Base-by-base conservation (phyloP, 176 grass and related monocot species). In the Elaeis guineensis region DNA sequence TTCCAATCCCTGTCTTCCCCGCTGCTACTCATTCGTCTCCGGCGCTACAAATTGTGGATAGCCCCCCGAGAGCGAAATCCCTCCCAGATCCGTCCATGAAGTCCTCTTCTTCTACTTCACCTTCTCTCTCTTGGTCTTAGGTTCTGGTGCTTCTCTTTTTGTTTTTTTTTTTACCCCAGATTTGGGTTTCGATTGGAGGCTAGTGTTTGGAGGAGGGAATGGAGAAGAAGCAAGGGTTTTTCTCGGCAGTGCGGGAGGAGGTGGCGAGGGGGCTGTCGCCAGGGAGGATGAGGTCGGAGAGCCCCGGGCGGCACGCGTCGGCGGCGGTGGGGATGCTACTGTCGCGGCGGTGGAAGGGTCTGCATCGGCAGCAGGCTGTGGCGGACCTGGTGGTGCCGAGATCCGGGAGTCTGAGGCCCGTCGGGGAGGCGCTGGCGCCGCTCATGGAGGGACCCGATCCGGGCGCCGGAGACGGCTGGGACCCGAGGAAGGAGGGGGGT, bases 191-290 rank as follows among this genome's bases (percentile, higher is more conserved):
- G 21, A 59, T 59, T 26, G 57, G 57, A 0, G 9, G 57, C 22
- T 35, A 3, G 58, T 25, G 58, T 61, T 61, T 57, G 14, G 52
- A 23, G 4, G 52, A 35, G 52, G 19, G 50, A 17, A 68, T 68
- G 65, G 65, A 68, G 25, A 68, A 39, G 65, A 68, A 68, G 65
- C 65, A 68, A 7, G 65, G 65, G 25, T 56, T 68, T 29, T 56
- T 68, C 25, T 68, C 65, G 52, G 65, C 65, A 17, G 51, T 68
- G 26, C 25, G 52, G 19, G 65, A 39, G 65, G 65, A 68, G 25
- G 53, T 68, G 52, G 28, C 14, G 8, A 52, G 65, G n/a, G 65
- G 65, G 65, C 28, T 68, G 52, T 68, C 65, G 18, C 65, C 65
- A 25, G 65, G 11, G 51, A 39, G 65, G 26, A 20, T 18, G 51